These are phyloP conservation scores for Pseudogymnoascus sp. DNA, from an alignment of 2,329 filamentous ascomycete genomes.

Conservation along the genomic window DNA sequence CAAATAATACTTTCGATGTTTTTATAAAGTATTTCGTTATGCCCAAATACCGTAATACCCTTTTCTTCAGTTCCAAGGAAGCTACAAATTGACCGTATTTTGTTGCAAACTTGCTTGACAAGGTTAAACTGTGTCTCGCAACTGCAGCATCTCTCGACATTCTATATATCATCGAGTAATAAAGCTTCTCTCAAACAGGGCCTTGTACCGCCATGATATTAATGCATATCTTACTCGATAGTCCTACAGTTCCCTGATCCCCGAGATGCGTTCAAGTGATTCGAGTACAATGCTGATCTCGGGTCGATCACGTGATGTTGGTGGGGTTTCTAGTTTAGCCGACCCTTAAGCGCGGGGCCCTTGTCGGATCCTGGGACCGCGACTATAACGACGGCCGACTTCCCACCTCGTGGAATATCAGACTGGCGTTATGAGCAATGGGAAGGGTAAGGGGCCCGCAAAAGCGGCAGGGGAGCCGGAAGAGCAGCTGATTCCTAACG, in stretches of 20 bases:
- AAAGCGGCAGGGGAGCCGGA: slow-evolving; percentile 11
- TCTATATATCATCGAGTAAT: background rate
- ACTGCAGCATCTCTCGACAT: background rate
- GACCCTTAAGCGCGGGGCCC: slow-evolving; percentile 6
- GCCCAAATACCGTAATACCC: background rate
- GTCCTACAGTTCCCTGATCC: background rate
- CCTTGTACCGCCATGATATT: background rate
- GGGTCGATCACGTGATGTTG: background rate
- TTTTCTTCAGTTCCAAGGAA: slow-evolving; percentile 5
- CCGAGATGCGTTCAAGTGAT: background rate
- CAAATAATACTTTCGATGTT: background rate
- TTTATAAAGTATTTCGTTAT: background rate
- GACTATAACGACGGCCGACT: slow-evolving; percentile 4
- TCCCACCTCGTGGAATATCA: background rate
- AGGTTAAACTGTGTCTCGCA: background rate
- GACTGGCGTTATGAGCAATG: slow-evolving; percentile 14
- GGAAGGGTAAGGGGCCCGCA: slow-evolving; percentile 23
- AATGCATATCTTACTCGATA: background rate
- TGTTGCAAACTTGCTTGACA: background rate
- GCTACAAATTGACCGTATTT: background rate
- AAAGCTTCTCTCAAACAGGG: background rate
- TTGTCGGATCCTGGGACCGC: slow-evolving; percentile 3
- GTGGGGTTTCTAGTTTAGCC: slow-evolving; percentile 1
- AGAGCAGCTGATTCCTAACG: slow-evolving; percentile 10
- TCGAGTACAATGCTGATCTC: background rate